phyloP scores from a whole-genome alignment of 768 basidiomycete genomes.

The Mycena alexandri region DNA sequence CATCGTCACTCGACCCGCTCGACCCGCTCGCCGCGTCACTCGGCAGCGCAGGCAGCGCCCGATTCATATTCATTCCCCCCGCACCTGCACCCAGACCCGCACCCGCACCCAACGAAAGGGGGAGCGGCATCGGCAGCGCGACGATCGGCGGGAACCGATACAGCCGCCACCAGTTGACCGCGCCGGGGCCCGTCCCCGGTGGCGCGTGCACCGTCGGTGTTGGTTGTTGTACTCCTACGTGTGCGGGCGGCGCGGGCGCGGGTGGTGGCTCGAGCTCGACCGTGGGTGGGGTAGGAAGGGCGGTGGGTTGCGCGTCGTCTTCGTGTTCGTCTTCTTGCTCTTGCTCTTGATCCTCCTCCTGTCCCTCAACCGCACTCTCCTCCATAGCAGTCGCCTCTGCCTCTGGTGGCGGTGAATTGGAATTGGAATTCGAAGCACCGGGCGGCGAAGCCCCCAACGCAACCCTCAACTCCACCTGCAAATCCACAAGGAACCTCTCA shows the following conservation, averaged over 20 bases:
- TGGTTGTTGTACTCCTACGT: not conserved
- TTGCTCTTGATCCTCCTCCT: no score
- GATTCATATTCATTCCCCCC: not conserved
- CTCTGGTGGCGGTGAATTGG: no score
- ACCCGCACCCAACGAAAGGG: not conserved
- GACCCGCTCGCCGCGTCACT: slow-evolving; percentile 14
- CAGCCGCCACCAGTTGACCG: slow-evolving; percentile 86
- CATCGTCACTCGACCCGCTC: no score
- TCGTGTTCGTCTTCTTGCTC: no score
- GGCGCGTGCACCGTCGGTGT: not conserved
- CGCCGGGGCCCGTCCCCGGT: slow-evolving; percentile 45
- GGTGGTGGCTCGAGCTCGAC: not conserved
- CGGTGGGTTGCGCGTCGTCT: not conserved
- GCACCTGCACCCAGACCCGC: no score
- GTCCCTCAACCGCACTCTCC: no score
- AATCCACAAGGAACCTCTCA: slow-evolving; percentile 83
- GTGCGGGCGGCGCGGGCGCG: not conserved
- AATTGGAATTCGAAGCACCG: no score
- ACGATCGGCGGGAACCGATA: slow-evolving; percentile 83
- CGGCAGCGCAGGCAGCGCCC: not conserved
- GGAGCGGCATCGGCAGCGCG: not conserved
- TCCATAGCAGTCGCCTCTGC: no score
- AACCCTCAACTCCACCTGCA: slow-evolving; percentile 78
- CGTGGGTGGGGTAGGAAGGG: no score
- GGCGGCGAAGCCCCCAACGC: slow-evolving; percentile 56